Evolutionary conservation across 495 filamentous ascomycete species (phyloP), one percentile per base, ranked within the genome.

Genomic region (Penicillium macrosclerotiorum): DNA sequence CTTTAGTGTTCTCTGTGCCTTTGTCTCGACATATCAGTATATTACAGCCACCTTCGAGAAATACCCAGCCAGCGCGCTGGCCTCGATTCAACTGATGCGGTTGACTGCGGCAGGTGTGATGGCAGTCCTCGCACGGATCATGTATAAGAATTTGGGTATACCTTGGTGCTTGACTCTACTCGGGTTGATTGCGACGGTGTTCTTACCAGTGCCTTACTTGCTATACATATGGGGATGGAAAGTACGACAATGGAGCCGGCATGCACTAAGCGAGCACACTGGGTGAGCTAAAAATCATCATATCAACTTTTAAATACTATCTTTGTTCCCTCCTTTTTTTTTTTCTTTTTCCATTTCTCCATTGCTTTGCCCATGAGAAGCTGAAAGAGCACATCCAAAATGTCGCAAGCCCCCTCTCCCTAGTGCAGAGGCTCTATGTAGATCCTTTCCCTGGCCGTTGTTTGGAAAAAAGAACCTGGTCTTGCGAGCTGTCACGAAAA

Each of bases 141-240:
- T 78, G 42, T 74, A 75, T 51, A 36, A 59, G 14, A 69, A 72
- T 27, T 26, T 79, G n/a, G 74, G 76, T 3, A 61, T 72, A 14
- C 62, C 63, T 33, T 80, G 68, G 61, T 73, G 74, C 1, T 47
- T 76, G 37, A 79, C 70, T 11, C 61, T 80, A 11, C 27, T 79
- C 40, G 78, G 57, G 1, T 46, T 38, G 17, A 52, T 80, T 27
- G 68, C 67, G 47, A 51, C 55, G 4, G 18, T 73, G n/a, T 57
- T 79, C 42, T 58, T 72, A 16, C 75, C 77, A 12, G 58, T 78
- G 17, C 78, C 75, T 31, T 78, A 72, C 56, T 60, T 80, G 6
- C 38, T 55, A 8, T 51, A 35, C 14, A 45, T 19, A 26, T 46
- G 30, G 37, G 47, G 47, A 2, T 2, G 19, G n/a, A 24, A 34